These are phyloP conservation scores for Xerocomus brunneocitrinus DNA, from an alignment of 768 basidiomycete species.

Conservation along the genomic window DNA sequence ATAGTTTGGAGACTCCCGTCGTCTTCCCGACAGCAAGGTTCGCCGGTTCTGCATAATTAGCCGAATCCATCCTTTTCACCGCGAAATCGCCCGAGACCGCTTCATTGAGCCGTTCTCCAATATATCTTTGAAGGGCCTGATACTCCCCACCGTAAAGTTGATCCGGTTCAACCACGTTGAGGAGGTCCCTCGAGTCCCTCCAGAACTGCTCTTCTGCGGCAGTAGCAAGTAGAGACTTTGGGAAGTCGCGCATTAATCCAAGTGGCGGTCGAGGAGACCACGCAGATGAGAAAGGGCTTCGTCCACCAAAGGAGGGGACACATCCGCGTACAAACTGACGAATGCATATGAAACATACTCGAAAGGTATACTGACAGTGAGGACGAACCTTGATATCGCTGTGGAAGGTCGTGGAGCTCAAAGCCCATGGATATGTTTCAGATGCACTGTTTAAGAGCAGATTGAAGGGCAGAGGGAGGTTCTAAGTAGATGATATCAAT, in stretches of 20 bases:
- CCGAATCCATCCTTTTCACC: neutral
- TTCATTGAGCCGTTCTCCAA: neutral
- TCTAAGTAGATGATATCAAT: neutral
- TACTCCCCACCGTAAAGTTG: constrained; percentile 2
- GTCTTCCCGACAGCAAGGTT: constrained; percentile 13
- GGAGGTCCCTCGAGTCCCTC: neutral
- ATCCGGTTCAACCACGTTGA: neutral
- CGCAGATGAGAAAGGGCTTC: constrained; percentile 14
- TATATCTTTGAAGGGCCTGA: constrained; percentile 4
- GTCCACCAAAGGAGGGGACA: constrained; percentile 16
- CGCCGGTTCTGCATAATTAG: neutral
- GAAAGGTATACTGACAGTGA: neutral
- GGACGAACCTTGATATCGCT: constrained; percentile 4
- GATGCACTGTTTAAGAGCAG: neutral
- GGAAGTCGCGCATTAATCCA: constrained; percentile 12
- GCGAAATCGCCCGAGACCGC: neutral
- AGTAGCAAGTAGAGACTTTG: constrained; percentile 4
- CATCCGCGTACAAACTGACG: constrained; percentile 12
- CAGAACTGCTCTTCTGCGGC: neutral
- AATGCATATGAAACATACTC: neutral
- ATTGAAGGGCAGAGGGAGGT: constrained; percentile 7
- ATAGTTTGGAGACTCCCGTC: constrained; percentile 3
- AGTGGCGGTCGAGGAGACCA: constrained; percentile 14
- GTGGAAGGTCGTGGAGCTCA: constrained; percentile 1
- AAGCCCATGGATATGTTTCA: constrained; percentile 6